Base-by-base conservation (phyloP, 805 yeast genomes). In the Citeromyces matritensis region DNA sequence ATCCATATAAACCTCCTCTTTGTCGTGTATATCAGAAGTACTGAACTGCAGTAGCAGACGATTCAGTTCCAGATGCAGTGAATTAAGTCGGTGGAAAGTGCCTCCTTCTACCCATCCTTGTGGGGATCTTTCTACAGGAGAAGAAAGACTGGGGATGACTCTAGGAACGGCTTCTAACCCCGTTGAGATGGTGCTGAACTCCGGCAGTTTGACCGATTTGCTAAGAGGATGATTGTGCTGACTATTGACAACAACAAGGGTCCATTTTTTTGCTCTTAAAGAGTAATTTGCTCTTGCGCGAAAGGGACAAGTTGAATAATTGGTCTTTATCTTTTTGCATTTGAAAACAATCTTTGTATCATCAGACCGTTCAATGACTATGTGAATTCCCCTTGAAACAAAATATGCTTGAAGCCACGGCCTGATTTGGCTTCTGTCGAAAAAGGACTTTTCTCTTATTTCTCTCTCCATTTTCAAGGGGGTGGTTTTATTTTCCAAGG, bases 341-440 rank as follows among this genome's bases (percentile, higher is more conserved):
- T 69, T 67, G 51, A 73, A 73, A 11, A 73, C 69, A 12, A 73
- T 70, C 47, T 73, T 73, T 28, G 65, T 53, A 30, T 58, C 63
- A 47, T 73, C 82, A 3, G 75, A 67, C 21, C 82, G 50, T 51
- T 71, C 80, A 34, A 73, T 73, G 10, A 70, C 80, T 9, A 73
- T 57, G 33, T 60, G 61, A 26, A 70, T 62, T 4, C 76, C 74
- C 38, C 58, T 59, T 6, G 57, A 49, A n/a, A 53, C 51, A 31
- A 62, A 53, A 34, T 69, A 59, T 30, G 57, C 49, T 39, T 60
- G 70, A 32, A 73, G 48, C 79, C 80, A 73, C 4, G 80, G 79
- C 44, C 73, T 73, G 39, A 73, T 70, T 15, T 60, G 65, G 21
- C 60, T 50, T 39, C 59, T 67, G 34, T 58, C 61, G 24, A 48